Conservation (phyloP, 2,329 filamentous ascomycete species). For the Neophaeococcomyces aloes region DNA sequence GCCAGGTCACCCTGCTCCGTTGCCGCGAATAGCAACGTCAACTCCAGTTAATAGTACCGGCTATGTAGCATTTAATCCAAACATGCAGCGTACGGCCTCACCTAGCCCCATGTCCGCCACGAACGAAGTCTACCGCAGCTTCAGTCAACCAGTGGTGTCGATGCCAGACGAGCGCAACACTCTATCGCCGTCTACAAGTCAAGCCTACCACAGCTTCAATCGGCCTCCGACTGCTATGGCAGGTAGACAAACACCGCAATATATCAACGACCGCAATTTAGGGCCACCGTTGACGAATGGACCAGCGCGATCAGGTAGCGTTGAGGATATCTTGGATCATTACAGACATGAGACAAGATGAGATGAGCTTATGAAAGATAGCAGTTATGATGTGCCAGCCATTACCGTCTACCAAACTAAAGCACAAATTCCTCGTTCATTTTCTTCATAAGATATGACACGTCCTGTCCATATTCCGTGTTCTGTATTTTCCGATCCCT, state of each 20-base stretch:
- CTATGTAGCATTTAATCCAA: constrained; percentile 5
- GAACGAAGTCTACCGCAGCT: not conserved
- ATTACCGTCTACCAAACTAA: too few species aligned
- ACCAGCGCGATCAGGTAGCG: constrained; percentile 12
- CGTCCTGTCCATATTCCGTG: too few species aligned
- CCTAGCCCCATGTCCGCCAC: not conserved
- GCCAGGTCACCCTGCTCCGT: constrained; percentile 12
- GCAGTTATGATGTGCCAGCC: not conserved
- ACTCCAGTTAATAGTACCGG: not conserved
- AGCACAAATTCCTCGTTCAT: too few species aligned
- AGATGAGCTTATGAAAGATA: not conserved
- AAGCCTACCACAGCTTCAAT: constrained; percentile 2
- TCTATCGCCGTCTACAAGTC: not conserved
- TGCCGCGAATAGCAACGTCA: constrained; percentile 14
- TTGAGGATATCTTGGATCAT: constrained; percentile 21
- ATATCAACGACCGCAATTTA: not conserved
- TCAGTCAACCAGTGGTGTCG: not conserved
- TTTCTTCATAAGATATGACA: too few species aligned
- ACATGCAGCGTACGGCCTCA: not conserved
- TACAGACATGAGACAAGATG: constrained; percentile 15
- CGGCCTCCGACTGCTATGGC: not conserved
- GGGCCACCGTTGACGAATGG: not conserved
- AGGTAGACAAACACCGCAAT: not conserved
- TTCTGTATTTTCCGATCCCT: too few species aligned
- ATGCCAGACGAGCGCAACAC: not conserved